Conservation (phyloP, 2,329 filamentous ascomycete species). For the Neofusicoccum sp. region DNA sequence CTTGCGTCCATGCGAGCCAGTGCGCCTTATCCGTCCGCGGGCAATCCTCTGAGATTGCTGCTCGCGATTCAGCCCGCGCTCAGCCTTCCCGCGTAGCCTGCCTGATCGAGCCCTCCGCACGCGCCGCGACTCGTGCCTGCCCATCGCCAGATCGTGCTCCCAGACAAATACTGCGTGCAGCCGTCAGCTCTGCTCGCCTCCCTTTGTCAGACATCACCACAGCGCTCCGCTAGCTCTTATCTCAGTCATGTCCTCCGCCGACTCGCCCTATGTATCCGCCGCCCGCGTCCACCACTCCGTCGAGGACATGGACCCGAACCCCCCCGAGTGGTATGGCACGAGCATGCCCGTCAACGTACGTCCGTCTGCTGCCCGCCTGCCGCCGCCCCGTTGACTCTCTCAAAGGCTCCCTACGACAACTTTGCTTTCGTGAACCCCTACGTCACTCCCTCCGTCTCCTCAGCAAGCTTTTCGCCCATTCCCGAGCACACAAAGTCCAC, state of each 20-base stretch:
- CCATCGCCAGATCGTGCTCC: slow-evolving; percentile 3
- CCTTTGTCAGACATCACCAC: slow-evolving; percentile 13
- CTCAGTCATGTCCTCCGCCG: slow-evolving; percentile 13
- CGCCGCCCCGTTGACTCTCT: not conserved
- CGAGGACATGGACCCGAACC: slow-evolving; percentile 9
- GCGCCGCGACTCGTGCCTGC: slow-evolving; percentile 7
- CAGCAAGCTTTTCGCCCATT: slow-evolving; percentile 29
- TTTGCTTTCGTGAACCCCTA: slow-evolving; percentile 35
- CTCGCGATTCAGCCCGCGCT: slow-evolving; percentile 15
- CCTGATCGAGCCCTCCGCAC: slow-evolving; percentile 2
- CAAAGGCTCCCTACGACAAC: slow-evolving; percentile 30
- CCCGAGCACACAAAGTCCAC: slow-evolving; percentile 31
- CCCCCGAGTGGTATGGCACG: slow-evolving; percentile 13
- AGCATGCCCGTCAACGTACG: slow-evolving; percentile 19
- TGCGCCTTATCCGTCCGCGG: slow-evolving; percentile 16
- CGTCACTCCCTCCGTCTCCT: slow-evolving; percentile 34
- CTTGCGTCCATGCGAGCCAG: slow-evolving; percentile 1
- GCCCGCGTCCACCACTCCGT: not conserved
- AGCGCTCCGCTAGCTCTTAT: slow-evolving; percentile 1
- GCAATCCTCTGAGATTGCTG: slow-evolving; percentile 18
- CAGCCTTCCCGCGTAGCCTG: slow-evolving; percentile 14
- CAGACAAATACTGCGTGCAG: slow-evolving; percentile 13
- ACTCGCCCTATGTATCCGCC: slow-evolving; percentile 16
- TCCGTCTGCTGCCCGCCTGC: not conserved
- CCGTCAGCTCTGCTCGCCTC: slow-evolving; percentile 6